Percentiles rank a stretch among this genome's conserved stretches.
Conservation (phyloP, 2,329 filamentous ascomycete species). For the Phialemonium atrogriseum region DNA sequence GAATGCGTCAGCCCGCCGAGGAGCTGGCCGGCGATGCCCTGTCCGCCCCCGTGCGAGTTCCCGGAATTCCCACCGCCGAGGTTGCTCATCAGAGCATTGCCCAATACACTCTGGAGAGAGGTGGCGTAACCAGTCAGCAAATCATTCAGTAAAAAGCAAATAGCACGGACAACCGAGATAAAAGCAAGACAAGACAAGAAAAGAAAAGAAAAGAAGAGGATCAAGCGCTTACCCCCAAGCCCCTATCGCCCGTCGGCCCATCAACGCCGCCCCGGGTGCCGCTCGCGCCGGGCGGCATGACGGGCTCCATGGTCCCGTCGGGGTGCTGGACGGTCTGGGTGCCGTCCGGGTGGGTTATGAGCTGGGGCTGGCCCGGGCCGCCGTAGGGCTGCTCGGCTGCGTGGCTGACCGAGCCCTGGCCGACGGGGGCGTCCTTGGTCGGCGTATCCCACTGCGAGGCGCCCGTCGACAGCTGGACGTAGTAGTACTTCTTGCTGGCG, state of each 20-base stretch:
- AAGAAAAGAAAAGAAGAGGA: slow-evolving; percentile 1
- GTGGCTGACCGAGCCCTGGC: slow-evolving; percentile 50
- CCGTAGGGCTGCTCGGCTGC: slow-evolving; percentile 55
- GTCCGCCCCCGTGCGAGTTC: slow-evolving; percentile 24
- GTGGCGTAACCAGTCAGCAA: slow-evolving; percentile 8
- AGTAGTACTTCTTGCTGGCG: slow-evolving; percentile 58
- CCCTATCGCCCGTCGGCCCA: slow-evolving; percentile 49
- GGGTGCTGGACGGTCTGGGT: slow-evolving; percentile 52
- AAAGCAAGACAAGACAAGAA: not conserved
- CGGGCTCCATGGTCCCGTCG: slow-evolving; percentile 54
- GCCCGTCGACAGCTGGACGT: slow-evolving; percentile 64
- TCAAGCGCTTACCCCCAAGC: slow-evolving; percentile 50
- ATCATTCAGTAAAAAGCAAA: too few relatives aligned
- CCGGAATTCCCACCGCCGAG: slow-evolving; percentile 32
- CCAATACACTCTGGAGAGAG: slow-evolving; percentile 44
- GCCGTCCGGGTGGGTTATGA: slow-evolving; percentile 56
- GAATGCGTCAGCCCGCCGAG: slow-evolving; percentile 27
- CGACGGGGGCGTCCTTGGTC: slow-evolving; percentile 53
- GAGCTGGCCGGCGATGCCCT: slow-evolving; percentile 37
- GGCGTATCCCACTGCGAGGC: slow-evolving; percentile 68
- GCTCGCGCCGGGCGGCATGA: slow-evolving; percentile 33
- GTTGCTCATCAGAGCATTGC: slow-evolving; percentile 44
- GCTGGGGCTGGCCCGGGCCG: slow-evolving; percentile 37
- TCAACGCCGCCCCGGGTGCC: slow-evolving; percentile 20
- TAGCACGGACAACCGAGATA: too few relatives aligned